phyloP scores from a whole-genome alignment of 495 filamentous ascomycete genomes.

The Rostrohypoxylon terebratum region DNA sequence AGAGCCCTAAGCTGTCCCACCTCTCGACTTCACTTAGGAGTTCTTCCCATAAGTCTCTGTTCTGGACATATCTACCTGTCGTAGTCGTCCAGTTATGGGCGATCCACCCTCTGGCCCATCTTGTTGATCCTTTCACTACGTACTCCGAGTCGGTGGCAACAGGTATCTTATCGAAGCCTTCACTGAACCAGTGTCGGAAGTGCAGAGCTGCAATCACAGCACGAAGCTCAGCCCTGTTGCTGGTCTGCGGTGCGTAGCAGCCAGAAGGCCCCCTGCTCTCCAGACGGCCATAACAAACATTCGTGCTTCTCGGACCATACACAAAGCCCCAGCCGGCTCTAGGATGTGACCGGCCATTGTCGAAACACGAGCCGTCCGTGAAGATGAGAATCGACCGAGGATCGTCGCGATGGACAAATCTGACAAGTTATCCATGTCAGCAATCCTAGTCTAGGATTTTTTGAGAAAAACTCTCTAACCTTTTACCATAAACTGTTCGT shows the following conservation, averaged over 20 bases:
- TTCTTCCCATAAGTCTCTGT: conserved; percentile 58
- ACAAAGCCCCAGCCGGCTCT: conserved; percentile 56
- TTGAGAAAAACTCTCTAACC: conserved; percentile 24
- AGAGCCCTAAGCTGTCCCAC: conserved; percentile 36
- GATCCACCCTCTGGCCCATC: conserved; percentile 56
- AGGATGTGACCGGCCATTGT: conserved; percentile 51
- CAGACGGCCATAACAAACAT: conserved; percentile 40
- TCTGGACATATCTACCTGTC: conserved; percentile 47
- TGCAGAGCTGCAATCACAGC: conserved; percentile 56
- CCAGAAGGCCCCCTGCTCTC: conserved; percentile 52
- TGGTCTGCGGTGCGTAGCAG: conserved; percentile 48
- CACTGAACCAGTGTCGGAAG: conserved; percentile 51
- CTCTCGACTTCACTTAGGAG: conserved; percentile 53
- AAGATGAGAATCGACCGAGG: conserved; percentile 33
- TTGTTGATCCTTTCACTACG: conserved; percentile 54
- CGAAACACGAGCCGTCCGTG: conserved; percentile 54
- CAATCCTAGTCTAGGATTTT: not conserved
- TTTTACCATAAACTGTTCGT: not conserved
- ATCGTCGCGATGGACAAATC: conserved; percentile 48
- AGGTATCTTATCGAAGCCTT: conserved; percentile 55
- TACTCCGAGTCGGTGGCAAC: conserved; percentile 64
- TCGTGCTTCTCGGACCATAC: conserved; percentile 25
- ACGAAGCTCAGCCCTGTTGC: conserved; percentile 61
- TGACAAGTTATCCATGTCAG: conserved; percentile 30
- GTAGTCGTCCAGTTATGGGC: conserved; percentile 53